Evolutionary conservation across 1,139 yeast species (phyloP), one percentile per base, ranked within the genome.

Genomic region (Spencermartinsiella ligniputridi): DNA sequence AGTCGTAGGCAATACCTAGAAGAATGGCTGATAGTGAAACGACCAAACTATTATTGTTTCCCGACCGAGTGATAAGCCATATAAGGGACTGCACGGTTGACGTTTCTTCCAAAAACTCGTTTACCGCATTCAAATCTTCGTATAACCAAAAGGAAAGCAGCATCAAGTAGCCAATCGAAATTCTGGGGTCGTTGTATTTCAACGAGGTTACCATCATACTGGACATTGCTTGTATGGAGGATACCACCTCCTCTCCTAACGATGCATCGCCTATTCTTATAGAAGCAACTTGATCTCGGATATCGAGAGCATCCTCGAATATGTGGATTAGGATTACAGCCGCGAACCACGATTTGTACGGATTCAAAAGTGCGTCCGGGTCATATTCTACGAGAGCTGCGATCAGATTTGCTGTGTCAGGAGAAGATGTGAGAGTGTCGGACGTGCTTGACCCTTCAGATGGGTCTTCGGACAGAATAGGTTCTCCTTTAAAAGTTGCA

Each of bases 311-410:
- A 20, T 79, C 86, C 45, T 78, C 78, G 52, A 89, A 76, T 3
- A 89, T 60, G 47, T 77, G 78, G 45, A 85, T 69, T 34, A 92
- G 60, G 3, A 87, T 70, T 2, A 80, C 75, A 1, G 87, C 71
- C 0, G 97, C 81, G 67, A 92, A 90, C 95, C 96, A 94, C 1
- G 81, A 68, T 56, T 82, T 79, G 61, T 88, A 92, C 0, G 98
- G 97, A 54, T 94, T 90, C 36, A 89, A 66, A 47, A 81, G 78
- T 39, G 77, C 67, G 16, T 84, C 89, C 1, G 87, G 77, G 54
- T 89, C 94, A 56, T 85, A 88, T 52, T 84, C 94, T 58, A 88
- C 75, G 5, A 92, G 65, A 0, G 84, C 77, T 17, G 79, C 70
- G 45, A 92, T 79, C 1, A 92, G 63, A 58, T 87, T 87, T 17